A percentile compares a stretch with the other conserved stretches of the same genome.
These are phyloP conservation scores for Grigorovia humatica DNA, from an alignment of 805 yeast species.

Conservation along the genomic window DNA sequence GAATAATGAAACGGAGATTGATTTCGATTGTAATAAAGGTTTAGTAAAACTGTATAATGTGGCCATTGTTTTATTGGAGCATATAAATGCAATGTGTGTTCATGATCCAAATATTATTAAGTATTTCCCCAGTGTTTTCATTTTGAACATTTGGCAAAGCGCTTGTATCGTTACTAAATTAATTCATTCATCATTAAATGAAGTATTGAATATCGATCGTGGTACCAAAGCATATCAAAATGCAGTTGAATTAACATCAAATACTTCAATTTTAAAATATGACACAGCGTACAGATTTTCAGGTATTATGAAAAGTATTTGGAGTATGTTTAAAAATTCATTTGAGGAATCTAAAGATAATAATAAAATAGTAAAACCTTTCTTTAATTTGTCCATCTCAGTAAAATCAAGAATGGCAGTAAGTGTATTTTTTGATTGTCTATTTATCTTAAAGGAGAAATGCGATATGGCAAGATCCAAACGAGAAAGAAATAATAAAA, in stretches of 20 bases:
- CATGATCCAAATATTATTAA: constrained; percentile 53
- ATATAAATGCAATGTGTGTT: constrained; percentile 51
- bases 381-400: constrained; percentile 36
- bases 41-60: constrained; percentile 71
- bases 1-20: constrained; percentile 10
- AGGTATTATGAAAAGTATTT: constrained; percentile 87
- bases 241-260: constrained; percentile 58
- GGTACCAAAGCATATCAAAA: constrained; percentile 61
- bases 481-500: constrained; percentile 17
- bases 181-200: constrained; percentile 61
- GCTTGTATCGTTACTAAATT: constrained; percentile 74
- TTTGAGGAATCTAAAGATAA: background rate
- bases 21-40: constrained; percentile 59
- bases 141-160: constrained; percentile 84
- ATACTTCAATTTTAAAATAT: constrained; percentile 79
- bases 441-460: constrained; percentile 74
- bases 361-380: constrained; percentile 3
- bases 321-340: constrained; percentile 48
- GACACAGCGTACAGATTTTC: constrained; percentile 89
- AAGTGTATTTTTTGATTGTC: constrained; percentile 82
- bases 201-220: constrained; percentile 53
- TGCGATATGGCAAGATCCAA: constrained; percentile 72
- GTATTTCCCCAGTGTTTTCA: constrained; percentile 75
- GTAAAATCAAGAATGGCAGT: constrained; percentile 85
- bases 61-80: constrained; percentile 58